Conservation (phyloP, 148 eudicot species). For the Rhododendron ferrugineum region DNA sequence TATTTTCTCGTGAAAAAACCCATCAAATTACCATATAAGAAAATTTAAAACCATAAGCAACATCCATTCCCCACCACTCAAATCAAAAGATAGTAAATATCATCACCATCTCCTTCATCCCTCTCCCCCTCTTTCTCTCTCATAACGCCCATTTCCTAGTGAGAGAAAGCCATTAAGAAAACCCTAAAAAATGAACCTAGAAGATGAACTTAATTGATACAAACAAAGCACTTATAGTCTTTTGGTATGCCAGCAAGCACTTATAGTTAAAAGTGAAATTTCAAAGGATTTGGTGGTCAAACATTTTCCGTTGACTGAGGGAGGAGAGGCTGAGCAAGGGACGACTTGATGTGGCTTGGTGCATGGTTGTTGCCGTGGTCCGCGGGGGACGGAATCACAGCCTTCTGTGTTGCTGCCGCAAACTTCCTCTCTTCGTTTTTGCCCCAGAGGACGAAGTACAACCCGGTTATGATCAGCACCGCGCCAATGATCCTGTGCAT, state of each 20-base stretch:
- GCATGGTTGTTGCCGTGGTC: slow-evolving; percentile 53
- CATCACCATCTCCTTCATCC: slow-evolving; percentile 30
- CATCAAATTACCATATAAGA: slow-evolving; percentile 20
- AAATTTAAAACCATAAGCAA: slow-evolving; percentile 10
- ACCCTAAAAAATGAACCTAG: slow-evolving; percentile 8
- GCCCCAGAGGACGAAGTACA: slow-evolving; percentile 94
- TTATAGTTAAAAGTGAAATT: background rate
- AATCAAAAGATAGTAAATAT: slow-evolving; percentile 28
- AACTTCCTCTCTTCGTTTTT: slow-evolving; percentile 78
- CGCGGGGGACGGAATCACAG: slow-evolving; percentile 44
- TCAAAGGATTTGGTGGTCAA: slow-evolving; percentile 22
- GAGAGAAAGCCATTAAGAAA: slow-evolving; percentile 29
- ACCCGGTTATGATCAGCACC: slow-evolving; percentile 74
- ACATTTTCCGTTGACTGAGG: slow-evolving; percentile 63
- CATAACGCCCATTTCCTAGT: slow-evolving; percentile 20
- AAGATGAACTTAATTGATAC: slow-evolving; percentile 19
- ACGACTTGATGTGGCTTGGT: slow-evolving; percentile 44
- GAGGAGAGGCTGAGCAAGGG: slow-evolving; percentile 81
- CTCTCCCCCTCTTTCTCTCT: slow-evolving; percentile 23
- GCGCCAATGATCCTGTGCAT: slow-evolving; percentile 89
- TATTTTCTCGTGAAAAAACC: slow-evolving; percentile 25
- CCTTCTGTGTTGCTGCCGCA: slow-evolving; percentile 30
- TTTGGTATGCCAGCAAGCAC: background rate
- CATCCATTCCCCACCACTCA: slow-evolving; percentile 28
- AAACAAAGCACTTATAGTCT: slow-evolving; percentile 10